Evolutionary conservation across 2,329 filamentous ascomycete genomes (phyloP).

Genomic region (Trichoderma sp.): DNA sequence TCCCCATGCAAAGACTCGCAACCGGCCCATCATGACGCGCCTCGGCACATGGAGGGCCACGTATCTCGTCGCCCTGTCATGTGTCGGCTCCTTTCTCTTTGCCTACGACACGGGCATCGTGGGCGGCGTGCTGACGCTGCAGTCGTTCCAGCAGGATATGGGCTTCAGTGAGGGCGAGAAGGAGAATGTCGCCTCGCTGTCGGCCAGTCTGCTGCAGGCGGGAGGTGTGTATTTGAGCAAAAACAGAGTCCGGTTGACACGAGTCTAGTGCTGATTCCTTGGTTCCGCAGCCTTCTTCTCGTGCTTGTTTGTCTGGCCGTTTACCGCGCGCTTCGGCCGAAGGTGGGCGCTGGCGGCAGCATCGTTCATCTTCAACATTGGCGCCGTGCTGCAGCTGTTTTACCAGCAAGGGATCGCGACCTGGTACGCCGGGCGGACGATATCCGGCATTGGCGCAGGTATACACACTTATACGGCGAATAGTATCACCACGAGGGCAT

Average conservation of each 20-base stretch:
- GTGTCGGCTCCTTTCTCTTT: conserved; percentile 39
- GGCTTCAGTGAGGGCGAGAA: conserved; percentile 30
- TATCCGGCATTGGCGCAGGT: conserved; percentile 37
- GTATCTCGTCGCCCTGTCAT: conserved; percentile 38
- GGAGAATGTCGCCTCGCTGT: conserved; percentile 37
- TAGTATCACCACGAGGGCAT: not conserved
- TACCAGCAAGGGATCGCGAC: conserved; percentile 36
- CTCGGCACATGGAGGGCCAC: conserved; percentile 38
- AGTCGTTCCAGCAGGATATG: conserved; percentile 39
- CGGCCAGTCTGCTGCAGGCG: conserved; percentile 41
- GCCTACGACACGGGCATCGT: conserved; percentile 44
- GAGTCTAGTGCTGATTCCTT: not conserved
- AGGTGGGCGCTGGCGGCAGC: conserved; percentile 39
- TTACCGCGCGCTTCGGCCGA: conserved; percentile 41
- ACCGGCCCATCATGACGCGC: conserved; percentile 22
- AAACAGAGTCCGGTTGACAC: not conserved
- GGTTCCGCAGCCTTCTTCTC: conserved; percentile 38
- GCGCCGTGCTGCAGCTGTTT: conserved; percentile 39
- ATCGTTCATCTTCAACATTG: conserved; percentile 43
- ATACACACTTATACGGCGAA: not conserved
- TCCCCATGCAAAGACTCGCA: not conserved
- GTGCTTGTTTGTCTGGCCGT: conserved; percentile 43
- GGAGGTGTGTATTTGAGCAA: conserved; percentile 30
- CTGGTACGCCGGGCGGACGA: conserved; percentile 39
- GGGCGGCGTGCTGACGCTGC: conserved; percentile 40